These are phyloP conservation scores for Amborella trichopoda DNA, from an alignment of 164 flowering plant genomes.

Conservation along the genomic window DNA sequence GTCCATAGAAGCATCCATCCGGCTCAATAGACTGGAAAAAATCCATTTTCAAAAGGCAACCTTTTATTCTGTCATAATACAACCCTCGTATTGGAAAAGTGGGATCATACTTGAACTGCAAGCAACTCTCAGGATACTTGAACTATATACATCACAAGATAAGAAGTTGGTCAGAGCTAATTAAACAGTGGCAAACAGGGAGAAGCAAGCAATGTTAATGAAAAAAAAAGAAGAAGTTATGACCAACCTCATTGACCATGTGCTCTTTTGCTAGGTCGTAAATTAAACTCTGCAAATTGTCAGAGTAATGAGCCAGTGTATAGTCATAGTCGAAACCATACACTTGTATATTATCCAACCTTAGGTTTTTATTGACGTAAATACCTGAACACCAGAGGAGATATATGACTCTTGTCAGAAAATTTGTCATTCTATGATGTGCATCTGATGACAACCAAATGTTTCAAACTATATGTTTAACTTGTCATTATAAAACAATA, in stretches of 20 bases:
- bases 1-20: slow-evolving; percentile 85
- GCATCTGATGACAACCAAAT: too few species aligned
- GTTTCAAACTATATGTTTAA: too few species aligned
- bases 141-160: slow-evolving; percentile 25
- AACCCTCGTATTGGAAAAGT: slow-evolving; percentile 82
- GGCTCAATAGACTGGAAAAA: slow-evolving; percentile 93
- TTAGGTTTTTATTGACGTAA: slow-evolving; percentile 77
- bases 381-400: slow-evolving; percentile 38
- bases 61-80: slow-evolving; percentile 73
- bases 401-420: too few species aligned
- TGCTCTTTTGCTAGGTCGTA: slow-evolving; percentile 85
- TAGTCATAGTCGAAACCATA: slow-evolving; percentile 94
- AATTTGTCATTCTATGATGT: too few species aligned
- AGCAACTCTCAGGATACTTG: slow-evolving; percentile 68
- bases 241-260: slow-evolving; percentile 82
- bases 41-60: slow-evolving; percentile 85
- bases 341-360: slow-evolving; percentile 72
- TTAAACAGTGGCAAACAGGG: not conserved
- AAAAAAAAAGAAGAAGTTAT: not conserved
- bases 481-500: too few species aligned
- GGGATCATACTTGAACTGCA: slow-evolving; percentile 61
- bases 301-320: slow-evolving; percentile 89
- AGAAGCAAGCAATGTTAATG: not conserved
- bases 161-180: slow-evolving; percentile 1
- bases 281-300: slow-evolving; percentile 64